Base-by-base conservation (phyloP, 2,329 filamentous ascomycete genomes). In the Ceratocystis huliohia region DNA sequence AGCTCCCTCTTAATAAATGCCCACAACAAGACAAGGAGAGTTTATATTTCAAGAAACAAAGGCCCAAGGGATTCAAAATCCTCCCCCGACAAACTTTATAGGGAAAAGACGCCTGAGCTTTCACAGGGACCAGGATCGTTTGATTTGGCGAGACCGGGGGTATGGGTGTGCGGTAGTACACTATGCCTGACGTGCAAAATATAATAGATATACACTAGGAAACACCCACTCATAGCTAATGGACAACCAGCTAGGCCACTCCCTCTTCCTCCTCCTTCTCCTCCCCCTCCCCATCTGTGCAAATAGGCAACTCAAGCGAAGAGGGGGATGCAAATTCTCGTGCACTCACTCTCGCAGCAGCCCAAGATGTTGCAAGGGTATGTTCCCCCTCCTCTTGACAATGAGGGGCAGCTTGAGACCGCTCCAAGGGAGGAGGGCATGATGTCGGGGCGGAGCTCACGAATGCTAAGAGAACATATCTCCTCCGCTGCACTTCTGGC, bases 41-140 rank as follows among this genome's bases (percentile, higher is more conserved):
- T 59, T 59, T 59, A 59, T 59, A 59, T 59, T 59, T 59, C 56
- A 59, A 59, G 56, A 59, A 59, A 59, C 56, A 59, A 59, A 59
- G 37, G 37, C 37, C 37, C 37, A 41, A 41, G 15, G 56, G 56
- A 59, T 37, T 20, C 48, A 41, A 22, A 53, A 15, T 25, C 56
- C 17, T 59, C 15, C 28, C 56, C 56, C 56, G 56, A 37, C 56
- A 59, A 59, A 59, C 56, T 37, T 20, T 59, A 37, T 28, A 59
- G 28, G 56, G 56, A 59, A 30, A 59, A 33, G 56, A 37, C 25
- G 56, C 25, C 56, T 30, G 17, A 28, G 17, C 56, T 33, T 8
- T 5, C 15, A 37, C 56, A 59, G 28, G 56, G 56, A 8, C 56
- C 56, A 59, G 56, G 56, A 59, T 59, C 25, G 15, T 59, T 33